Conservation (phyloP, 495 filamentous ascomycete genomes). For the Chaetomium fimeti region DNA sequence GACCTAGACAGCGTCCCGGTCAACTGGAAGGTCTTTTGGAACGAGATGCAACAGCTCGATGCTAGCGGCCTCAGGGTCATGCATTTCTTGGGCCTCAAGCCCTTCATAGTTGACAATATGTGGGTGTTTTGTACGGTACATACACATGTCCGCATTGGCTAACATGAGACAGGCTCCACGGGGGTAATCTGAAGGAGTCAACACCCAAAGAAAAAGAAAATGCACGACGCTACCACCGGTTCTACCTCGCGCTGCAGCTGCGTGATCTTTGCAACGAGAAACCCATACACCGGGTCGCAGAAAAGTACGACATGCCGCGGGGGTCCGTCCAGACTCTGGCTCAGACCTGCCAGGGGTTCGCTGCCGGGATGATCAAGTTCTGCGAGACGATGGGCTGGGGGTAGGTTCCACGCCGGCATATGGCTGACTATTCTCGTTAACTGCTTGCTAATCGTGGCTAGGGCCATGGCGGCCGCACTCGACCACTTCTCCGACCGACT, state of each 20-base stretch:
- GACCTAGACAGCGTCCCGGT: conserved; percentile 46
- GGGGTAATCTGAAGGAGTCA: conserved; percentile 64
- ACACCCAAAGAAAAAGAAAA: conserved; percentile 58
- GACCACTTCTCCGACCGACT: conserved; percentile 76
- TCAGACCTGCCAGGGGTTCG: conserved; percentile 76
- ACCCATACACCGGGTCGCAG: conserved; percentile 66
- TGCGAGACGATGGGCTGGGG: conserved; percentile 75
- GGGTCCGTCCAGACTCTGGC: conserved; percentile 71
- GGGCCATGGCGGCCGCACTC: conserved; percentile 67
- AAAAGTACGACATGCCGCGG: conserved; percentile 66
- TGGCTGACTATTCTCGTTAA: not conserved
- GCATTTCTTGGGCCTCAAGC: conserved; percentile 66
- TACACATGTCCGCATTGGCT: conserved; percentile 21
- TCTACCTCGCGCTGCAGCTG: conserved; percentile 77
- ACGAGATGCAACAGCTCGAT: conserved; percentile 66
- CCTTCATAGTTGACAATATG: conserved; percentile 70
- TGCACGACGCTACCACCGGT: conserved; percentile 68
- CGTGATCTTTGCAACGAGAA: conserved; percentile 79
- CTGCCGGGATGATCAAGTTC: conserved; percentile 72
- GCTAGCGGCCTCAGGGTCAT: conserved; percentile 70
- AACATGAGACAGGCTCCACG: conserved; percentile 60
- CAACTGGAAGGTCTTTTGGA: conserved; percentile 72
- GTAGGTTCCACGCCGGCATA: conserved; percentile 24
- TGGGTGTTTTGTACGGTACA: conserved; percentile 31
- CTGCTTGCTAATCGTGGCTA: conserved; percentile 19